A percentile compares a stretch with the other conserved stretches of the same genome.
Conservation (phyloP, 2,329 filamentous ascomycete genomes). For the Exophiala xenobiotica region DNA sequence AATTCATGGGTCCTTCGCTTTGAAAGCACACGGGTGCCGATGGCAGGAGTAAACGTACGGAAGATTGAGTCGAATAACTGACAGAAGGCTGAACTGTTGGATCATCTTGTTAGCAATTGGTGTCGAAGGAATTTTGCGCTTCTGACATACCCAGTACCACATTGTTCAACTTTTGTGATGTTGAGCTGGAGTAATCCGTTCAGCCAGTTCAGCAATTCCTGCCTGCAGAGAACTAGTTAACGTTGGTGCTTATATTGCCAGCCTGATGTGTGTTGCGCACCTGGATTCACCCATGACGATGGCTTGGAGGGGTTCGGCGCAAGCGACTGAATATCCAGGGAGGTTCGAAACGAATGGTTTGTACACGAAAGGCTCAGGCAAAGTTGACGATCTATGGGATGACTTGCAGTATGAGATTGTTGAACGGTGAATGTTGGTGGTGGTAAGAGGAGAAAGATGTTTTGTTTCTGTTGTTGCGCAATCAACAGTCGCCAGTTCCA, state of each 20-base stretch:
- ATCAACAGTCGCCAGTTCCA: too few relatives aligned
- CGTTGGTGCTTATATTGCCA: slow-evolving; percentile 14
- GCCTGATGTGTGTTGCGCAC: slow-evolving; percentile 38
- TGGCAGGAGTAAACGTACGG: slow-evolving; percentile 49
- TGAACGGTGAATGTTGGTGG: neutral
- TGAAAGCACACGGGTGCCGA: neutral
- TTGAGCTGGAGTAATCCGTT: slow-evolving; percentile 98
- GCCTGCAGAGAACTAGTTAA: slow-evolving; percentile 55
- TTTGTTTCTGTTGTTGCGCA: neutral
- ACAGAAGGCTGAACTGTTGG: slow-evolving; percentile 68
- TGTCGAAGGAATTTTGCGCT: slow-evolving; percentile 23
- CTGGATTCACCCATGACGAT: slow-evolving; percentile 64
- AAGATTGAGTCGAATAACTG: slow-evolving; percentile 99
- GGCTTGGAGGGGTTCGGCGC: slow-evolving; percentile 1
- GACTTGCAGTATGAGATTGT: neutral
- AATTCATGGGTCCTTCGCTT: neutral
- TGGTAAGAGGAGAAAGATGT: neutral
- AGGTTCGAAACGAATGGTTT: too few relatives aligned
- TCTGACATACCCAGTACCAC: slow-evolving; percentile 81
- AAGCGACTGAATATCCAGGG: neutral
- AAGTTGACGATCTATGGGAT: neutral
- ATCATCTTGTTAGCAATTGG: slow-evolving; percentile 9
- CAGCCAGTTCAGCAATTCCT: slow-evolving; percentile 93
- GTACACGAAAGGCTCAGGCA: too few relatives aligned
- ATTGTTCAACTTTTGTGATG: slow-evolving; percentile 98